phyloP scores from a whole-genome alignment of 306 rosid species.

The Neltuma alba region DNA sequence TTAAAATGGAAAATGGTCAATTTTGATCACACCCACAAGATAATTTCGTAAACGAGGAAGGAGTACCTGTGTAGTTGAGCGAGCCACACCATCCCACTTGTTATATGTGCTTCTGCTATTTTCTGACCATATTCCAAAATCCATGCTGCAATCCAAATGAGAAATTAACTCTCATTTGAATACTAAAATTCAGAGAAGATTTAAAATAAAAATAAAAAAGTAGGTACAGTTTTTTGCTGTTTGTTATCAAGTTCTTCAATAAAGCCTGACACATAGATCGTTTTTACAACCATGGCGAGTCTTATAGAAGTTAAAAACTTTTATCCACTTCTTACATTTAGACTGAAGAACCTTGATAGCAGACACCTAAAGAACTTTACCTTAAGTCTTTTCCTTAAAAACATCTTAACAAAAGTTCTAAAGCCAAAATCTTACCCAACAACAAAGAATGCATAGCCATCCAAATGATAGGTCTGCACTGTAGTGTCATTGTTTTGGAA shows the following conservation, averaged over 20 bases:
- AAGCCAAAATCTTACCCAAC: slow-evolving; percentile 70
- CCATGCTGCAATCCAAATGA: slow-evolving; percentile 69
- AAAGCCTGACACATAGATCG: background rate
- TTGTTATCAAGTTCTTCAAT: background rate
- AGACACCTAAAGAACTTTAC: background rate
- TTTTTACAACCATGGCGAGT: background rate
- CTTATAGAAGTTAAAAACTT: background rate
- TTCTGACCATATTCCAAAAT: slow-evolving; percentile 85
- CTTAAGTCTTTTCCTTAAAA: background rate
- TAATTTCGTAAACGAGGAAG: slow-evolving; percentile 1
- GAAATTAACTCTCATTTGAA: slow-evolving; percentile 32
- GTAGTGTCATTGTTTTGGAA: slow-evolving; percentile 84
- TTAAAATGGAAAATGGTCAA: background rate
- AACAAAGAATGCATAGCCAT: slow-evolving; percentile 85
- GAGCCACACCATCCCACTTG: slow-evolving; percentile 90
- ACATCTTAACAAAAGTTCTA: background rate
- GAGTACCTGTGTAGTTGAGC: slow-evolving; percentile 74
- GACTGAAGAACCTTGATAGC: background rate
- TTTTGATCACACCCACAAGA: background rate
- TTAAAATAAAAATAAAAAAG: background rate
- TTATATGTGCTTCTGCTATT: slow-evolving; percentile 80
- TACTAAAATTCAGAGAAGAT: background rate
- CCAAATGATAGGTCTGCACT: slow-evolving; percentile 82
- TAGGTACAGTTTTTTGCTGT: background rate
- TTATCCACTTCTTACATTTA: background rate